Evolutionary conservation across 441 rosid genomes (phyloP).

Genomic region (Breynia disticha): DNA sequence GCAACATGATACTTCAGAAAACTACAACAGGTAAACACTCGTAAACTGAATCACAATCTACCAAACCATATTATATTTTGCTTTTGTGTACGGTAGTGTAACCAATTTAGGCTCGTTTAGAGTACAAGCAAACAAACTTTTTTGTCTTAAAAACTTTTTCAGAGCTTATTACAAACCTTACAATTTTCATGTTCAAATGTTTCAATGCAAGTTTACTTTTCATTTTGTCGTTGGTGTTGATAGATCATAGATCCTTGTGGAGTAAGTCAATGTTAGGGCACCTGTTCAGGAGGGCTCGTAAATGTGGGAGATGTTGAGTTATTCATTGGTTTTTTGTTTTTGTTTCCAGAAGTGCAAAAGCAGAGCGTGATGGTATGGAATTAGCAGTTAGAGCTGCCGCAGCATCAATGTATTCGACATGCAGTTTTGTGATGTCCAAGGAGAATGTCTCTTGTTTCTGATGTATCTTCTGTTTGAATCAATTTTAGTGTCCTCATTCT

Average conservation of each 20-base stretch:
- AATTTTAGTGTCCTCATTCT: neutral
- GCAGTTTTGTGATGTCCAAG: constrained; percentile 54
- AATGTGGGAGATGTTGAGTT: no score
- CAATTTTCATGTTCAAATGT: no score
- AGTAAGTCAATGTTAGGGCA: no score
- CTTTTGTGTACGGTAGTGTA: no score
- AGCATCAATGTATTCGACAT: constrained; percentile 88
- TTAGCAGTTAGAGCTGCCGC: constrained; percentile 85
- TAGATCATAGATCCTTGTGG: no score
- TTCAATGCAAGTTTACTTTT: no score
- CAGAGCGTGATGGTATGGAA: constrained; percentile 37
- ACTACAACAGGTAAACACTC: constrained; percentile 34
- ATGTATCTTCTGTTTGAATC: constrained; percentile 12
- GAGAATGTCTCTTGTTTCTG: constrained; percentile 58
- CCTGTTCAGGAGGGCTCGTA: neutral
- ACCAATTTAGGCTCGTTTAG: no score
- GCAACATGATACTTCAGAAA: constrained; percentile 28
- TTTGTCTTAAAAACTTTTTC: no score
- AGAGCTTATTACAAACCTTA: no score
- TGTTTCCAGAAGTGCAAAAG: constrained; percentile 40
- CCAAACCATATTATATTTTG: no score
- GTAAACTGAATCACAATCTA: neutral
- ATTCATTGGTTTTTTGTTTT: neutral
- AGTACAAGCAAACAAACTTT: no score
- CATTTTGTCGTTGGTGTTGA: no score